These are phyloP conservation scores for Peniophora sp. DNA, from an alignment of 1,284 basidiomycete species.

Conservation along the genomic window DNA sequence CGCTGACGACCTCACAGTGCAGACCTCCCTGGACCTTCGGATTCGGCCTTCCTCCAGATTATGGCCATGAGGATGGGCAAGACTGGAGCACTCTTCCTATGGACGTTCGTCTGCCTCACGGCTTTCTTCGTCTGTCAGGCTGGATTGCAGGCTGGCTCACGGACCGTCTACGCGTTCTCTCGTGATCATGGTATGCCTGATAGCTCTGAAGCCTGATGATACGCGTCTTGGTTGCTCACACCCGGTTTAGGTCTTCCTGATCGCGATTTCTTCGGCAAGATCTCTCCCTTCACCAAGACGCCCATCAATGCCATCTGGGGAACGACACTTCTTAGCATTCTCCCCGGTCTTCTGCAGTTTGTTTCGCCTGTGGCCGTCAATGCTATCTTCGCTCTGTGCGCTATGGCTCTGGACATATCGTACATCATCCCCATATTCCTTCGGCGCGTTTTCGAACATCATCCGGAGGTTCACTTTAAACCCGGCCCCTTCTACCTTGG, in stretches of 20 bases:
- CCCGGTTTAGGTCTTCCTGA: constrained; percentile 61
- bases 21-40: constrained; percentile 56
- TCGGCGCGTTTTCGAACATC: constrained; percentile 65
- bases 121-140: constrained; percentile 82
- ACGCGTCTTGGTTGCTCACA: background rate
- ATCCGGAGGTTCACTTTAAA: constrained; percentile 80
- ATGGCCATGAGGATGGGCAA: constrained; percentile 71
- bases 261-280: constrained; percentile 68
- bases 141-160: constrained; percentile 78
- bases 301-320: constrained; percentile 82
- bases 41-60: constrained; percentile 69
- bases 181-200: constrained; percentile 59
- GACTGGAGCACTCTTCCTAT: constrained; percentile 63
- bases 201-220: no score
- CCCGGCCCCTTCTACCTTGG: constrained; percentile 90
- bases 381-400: constrained; percentile 78
- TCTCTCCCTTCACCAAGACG: constrained; percentile 61
- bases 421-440: constrained; percentile 72
- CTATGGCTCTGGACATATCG: constrained; percentile 64
- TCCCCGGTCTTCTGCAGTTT: constrained; percentile 73
- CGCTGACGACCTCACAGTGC: constrained; percentile 27
- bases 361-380: constrained; percentile 74
- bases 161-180: constrained; percentile 87
- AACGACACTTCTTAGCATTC: constrained; percentile 58
- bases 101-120: constrained; percentile 77